Base-by-base conservation (phyloP, 202 grass and related monocot species). In the Carex arenaria region DNA sequence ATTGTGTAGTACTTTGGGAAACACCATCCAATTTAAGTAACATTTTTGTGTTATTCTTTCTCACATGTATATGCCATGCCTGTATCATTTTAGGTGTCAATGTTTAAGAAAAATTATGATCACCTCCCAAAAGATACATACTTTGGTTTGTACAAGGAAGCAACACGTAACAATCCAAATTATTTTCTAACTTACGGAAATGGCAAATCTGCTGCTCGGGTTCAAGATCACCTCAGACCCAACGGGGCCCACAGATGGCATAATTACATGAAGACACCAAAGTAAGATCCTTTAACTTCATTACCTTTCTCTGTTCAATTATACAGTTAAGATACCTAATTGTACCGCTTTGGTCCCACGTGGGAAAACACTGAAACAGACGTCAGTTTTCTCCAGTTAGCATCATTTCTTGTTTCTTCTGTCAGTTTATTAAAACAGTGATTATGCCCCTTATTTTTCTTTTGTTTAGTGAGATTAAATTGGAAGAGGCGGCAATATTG, bases 31-130 rank as follows among this genome's bases (percentile, higher is more conserved):
- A 52, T 34, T 17, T 79, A 36, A 55, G 6, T 30, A 0, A 10
- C 42, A 40, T 67, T 30, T n/a, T 19, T 63, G 22, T 61, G n/a
- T 67, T 28, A 18, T 80, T 71, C 15, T 18, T 79, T 82, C 74
- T 15, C 76, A 54, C 19, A 80, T 60, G 73, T 28, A 12, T 14
- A n/a, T 20, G 13, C 55, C 10, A 28, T 79, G 78, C 86, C 15
- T 86, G 15, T 59, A 67, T 74, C 30, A 61, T 22, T 75, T 65
- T 73, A 98, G 96, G 93, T 98, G 68, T 98, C 96, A 19, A 98
- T 95, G 96, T 98, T 98, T 89, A 98, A 95, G 86, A 98, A 98
- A 52, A 98, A 98, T 85, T 98, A 98, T 81, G 96, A 98, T 73
- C 95, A 98, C 91, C 92, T 98, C 43, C 95, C 95, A 30, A 98